Conservation (phyloP, 371 early-diverging fungal genomes). For the Coemansia sp. region DNA sequence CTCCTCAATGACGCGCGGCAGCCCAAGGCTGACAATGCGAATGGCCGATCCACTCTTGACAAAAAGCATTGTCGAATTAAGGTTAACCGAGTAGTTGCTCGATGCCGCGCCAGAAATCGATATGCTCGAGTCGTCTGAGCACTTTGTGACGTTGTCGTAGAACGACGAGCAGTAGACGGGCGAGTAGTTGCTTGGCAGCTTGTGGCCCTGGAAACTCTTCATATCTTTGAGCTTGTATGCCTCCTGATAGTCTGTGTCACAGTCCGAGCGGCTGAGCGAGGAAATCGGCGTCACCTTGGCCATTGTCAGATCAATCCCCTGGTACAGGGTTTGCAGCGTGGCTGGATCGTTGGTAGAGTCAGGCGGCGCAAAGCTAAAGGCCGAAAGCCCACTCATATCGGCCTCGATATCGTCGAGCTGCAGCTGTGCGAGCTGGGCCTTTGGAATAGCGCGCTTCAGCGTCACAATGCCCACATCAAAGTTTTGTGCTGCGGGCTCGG, state of each 20-base stretch:
- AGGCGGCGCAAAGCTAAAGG: slow-evolving; percentile 31
- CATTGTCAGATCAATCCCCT: slow-evolving; percentile 44
- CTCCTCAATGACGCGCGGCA: slow-evolving; percentile 37
- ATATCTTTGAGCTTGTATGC: slow-evolving; percentile 40
- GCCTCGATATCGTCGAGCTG: slow-evolving; percentile 40
- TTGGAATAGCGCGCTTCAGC: slow-evolving; percentile 26
- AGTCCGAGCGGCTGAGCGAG: slow-evolving; percentile 29
- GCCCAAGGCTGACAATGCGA: slow-evolving; percentile 32
- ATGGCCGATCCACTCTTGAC: slow-evolving; percentile 30
- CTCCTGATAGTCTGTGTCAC: slow-evolving; percentile 27
- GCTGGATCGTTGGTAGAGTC: slow-evolving; percentile 33
- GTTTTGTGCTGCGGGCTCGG: slow-evolving; percentile 30
- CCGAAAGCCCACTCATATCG: slow-evolving; percentile 15
- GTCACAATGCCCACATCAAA: slow-evolving; percentile 47
- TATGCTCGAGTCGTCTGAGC: slow-evolving; percentile 39
- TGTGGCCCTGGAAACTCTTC: slow-evolving; percentile 44
- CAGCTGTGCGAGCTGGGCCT: slow-evolving; percentile 20
- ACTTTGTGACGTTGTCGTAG: slow-evolving; percentile 39
- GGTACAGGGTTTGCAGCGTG: slow-evolving; percentile 35
- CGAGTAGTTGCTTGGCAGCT: slow-evolving; percentile 30
- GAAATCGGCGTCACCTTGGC: slow-evolving; percentile 19
- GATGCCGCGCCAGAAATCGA: slow-evolving; percentile 12
- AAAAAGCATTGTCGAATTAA: slow-evolving; percentile 46
- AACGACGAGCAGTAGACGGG: slow-evolving; percentile 43
- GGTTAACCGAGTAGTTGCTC: slow-evolving; percentile 25